Evolutionary conservation across 2,329 filamentous ascomycete species (phyloP).

Genomic region (Diatrype stigma): DNA sequence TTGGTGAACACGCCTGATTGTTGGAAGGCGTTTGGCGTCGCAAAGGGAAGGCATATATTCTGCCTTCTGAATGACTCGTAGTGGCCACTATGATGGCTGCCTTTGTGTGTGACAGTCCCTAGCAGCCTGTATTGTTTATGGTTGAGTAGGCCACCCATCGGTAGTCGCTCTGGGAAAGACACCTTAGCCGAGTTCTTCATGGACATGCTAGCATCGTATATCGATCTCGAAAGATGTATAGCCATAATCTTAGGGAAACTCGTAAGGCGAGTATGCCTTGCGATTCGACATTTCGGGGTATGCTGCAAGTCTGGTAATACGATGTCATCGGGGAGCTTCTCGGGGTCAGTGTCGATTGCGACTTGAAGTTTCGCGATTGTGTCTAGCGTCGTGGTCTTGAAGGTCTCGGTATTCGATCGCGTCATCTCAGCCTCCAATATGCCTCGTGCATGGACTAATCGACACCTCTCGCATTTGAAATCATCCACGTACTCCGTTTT

Average conservation of each 20-base stretch:
- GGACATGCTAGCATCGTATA: conserved; percentile 76
- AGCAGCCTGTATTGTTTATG: conserved; percentile 80
- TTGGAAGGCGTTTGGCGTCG: conserved; percentile 76
- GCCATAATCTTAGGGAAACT: conserved; percentile 85
- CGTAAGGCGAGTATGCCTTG: conserved; percentile 82
- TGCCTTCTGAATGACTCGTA: conserved; percentile 95
- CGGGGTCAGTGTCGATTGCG: conserved; percentile 77
- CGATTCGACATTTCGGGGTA: conserved; percentile 79
- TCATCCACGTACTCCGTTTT: conserved; percentile 96
- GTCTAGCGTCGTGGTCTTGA: conserved; percentile 46
- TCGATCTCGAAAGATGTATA: conserved; percentile 87
- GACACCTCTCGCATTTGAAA: conserved; percentile 91
- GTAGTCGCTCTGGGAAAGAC: conserved; percentile 80
- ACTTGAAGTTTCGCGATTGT: conserved; percentile 63
- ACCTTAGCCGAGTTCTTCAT: conserved; percentile 95
- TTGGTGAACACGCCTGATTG: conserved; percentile 69
- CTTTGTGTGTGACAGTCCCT: conserved; percentile 88
- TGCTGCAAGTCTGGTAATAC: conserved; percentile 68
- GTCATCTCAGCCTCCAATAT: conserved; percentile 57
- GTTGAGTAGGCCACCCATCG: conserved; percentile 73
- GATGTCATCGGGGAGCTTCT: conserved; percentile 68
- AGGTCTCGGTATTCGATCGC: conserved; percentile 48
- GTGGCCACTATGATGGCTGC: conserved; percentile 91
- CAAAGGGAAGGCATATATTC: conserved; percentile 71
- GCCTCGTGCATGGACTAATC: conserved; percentile 73